Evolutionary conservation across 768 basidiomycete genomes (phyloP).

Genomic region (Boletus subcaerulescens): DNA sequence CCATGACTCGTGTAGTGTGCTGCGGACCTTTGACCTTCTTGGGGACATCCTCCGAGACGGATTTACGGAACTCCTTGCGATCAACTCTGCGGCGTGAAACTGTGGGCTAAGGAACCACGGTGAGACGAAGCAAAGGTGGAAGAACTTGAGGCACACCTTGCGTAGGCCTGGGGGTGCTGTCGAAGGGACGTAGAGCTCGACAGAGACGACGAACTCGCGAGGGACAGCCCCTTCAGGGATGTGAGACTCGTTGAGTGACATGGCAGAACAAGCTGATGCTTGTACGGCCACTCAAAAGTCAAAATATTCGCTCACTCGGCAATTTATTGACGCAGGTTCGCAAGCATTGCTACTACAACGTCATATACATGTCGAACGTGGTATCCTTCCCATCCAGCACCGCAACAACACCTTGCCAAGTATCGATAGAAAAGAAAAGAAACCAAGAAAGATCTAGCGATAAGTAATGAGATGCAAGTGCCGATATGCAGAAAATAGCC

Average conservation of each 20-base stretch:
- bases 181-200: conserved; percentile 60
- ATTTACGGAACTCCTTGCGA: conserved; percentile 41
- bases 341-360: conserved; percentile 1
- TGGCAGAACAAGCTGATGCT: background rate
- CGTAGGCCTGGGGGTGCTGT: conserved; percentile 48
- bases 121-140: conserved; percentile 8
- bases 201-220: conserved; percentile 58
- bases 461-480: conserved; percentile 4
- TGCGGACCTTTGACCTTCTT: conserved; percentile 60
- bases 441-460: conserved; percentile 10
- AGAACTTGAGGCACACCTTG: conserved; percentile 45
- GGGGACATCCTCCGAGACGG: conserved; percentile 39
- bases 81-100: conserved; percentile 53
- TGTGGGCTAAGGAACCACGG: conserved; percentile 36
- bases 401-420: background rate
- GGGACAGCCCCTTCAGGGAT: conserved; percentile 9
- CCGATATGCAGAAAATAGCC: conserved; percentile 16
- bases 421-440: background rate
- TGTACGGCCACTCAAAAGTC: background rate
- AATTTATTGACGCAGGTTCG: background rate
- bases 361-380: background rate
- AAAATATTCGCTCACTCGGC: background rate
- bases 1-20: background rate
- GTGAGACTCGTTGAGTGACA: conserved; percentile 11
- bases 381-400: conserved; percentile 13